A percentile compares a stretch with the other conserved stretches of the same genome.
These are phyloP conservation scores for Trichoderma lentiforme DNA, from an alignment of 2,329 filamentous ascomycete genomes.

Conservation along the genomic window DNA sequence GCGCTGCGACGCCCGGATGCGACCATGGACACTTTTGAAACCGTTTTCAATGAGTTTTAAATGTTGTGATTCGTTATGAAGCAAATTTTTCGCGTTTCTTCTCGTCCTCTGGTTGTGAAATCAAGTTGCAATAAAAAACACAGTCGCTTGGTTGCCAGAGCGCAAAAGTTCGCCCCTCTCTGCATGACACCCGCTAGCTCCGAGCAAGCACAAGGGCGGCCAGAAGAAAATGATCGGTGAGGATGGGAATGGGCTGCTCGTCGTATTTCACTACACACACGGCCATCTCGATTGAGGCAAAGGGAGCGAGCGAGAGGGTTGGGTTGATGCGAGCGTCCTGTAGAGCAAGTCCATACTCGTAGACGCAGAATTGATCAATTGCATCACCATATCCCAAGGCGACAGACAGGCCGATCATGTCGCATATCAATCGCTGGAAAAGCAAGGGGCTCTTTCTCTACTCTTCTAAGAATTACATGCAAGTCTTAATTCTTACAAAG, in stretches of 20 bases:
- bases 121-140: background rate
- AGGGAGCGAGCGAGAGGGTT: background rate
- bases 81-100: conserved; percentile 27
- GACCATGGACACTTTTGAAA: conserved; percentile 30
- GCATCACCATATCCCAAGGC: background rate
- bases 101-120: conserved; percentile 23
- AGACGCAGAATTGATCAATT: background rate
- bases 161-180: conserved; percentile 21
- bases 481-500: background rate
- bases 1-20: conserved; percentile 17
- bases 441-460: background rate
- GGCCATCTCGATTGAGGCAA: background rate
- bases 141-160: conserved; percentile 11
- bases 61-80: accelerated
- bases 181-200: conserved; percentile 22
- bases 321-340: background rate
- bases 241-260: conserved; percentile 4
- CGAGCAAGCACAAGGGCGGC: conserved; percentile 15
- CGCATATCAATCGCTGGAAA: background rate
- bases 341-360: background rate
- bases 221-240: conserved; percentile 14
- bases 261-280: conserved; percentile 10
- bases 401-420: background rate
- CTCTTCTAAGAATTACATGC: background rate
- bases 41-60: conserved; percentile 17